These are phyloP conservation scores for Suillus decipiens DNA, from an alignment of 768 basidiomycete genomes.

Conservation along the genomic window DNA sequence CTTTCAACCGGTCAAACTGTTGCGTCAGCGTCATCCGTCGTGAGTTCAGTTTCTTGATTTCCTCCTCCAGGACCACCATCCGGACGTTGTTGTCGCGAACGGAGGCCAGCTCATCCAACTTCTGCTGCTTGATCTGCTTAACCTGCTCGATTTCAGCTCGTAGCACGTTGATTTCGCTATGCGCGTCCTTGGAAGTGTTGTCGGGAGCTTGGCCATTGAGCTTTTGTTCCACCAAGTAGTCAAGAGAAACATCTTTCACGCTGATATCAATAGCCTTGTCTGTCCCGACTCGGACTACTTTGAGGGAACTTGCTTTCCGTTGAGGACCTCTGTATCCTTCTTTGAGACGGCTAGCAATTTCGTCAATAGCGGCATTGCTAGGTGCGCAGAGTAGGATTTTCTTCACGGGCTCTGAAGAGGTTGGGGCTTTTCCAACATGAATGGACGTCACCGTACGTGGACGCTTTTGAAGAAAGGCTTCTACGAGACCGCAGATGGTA, in stretches of 20 bases:
- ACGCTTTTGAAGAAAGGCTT: slow-evolving; percentile 72
- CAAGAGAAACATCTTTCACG: slow-evolving; percentile 85
- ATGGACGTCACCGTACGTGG: slow-evolving; percentile 48
- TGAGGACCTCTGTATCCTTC: slow-evolving; percentile 66
- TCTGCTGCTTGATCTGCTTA: slow-evolving; percentile 58
- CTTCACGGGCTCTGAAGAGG: slow-evolving; percentile 49
- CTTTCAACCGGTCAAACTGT: slow-evolving; percentile 74
- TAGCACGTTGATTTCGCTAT: slow-evolving; percentile 57
- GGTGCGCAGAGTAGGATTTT: slow-evolving; percentile 94
- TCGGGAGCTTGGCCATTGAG: slow-evolving; percentile 46
- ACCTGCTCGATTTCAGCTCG: slow-evolving; percentile 71
- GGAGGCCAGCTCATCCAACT: slow-evolving; percentile 58
- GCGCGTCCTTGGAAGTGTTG: slow-evolving; percentile 49
- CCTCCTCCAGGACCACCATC: slow-evolving; percentile 60
- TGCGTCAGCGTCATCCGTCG: slow-evolving; percentile 64
- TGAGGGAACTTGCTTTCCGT: slow-evolving; percentile 57
- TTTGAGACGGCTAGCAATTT: slow-evolving; percentile 86
- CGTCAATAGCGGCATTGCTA: slow-evolving; percentile 98
- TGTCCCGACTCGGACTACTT: slow-evolving; percentile 89
- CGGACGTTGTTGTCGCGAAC: slow-evolving; percentile 60
- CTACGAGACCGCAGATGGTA: slow-evolving; percentile 94
- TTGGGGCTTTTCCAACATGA: slow-evolving; percentile 45
- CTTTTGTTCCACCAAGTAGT: slow-evolving; percentile 81
- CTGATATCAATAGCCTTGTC: slow-evolving; percentile 72
- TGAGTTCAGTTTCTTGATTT: slow-evolving; percentile 67